Base-by-base conservation (phyloP, 495 filamentous ascomycete genomes). In the Amphirosellinia nigrospora region DNA sequence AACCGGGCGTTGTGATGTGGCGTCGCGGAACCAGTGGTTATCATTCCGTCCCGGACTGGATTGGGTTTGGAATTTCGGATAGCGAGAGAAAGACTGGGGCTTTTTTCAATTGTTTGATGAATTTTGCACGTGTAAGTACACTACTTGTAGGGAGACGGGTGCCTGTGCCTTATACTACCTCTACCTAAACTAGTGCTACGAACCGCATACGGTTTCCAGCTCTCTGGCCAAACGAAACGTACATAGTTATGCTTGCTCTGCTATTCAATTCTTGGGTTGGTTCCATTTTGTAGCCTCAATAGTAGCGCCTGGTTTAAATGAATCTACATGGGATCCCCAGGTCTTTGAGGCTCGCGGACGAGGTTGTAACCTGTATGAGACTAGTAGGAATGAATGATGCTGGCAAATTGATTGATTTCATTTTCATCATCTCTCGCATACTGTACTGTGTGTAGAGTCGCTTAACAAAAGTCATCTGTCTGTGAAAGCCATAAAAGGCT, bases 1-100 rank as follows among this genome's bases (percentile, higher is more conserved):
- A 91, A 87, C 88, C 79, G 79, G 82, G 75, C 75, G 53, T 4
- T 45, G 26, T 68, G 52, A 16, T 48, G 4, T 9, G 0, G 19
- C 4, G 43, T 13, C 5, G 26, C 23, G 26, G 9, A 13, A 30
- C 19, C 5, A 4, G 7, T 2, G 36, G 9, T 28, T 61, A 61
- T 61, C 4, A 28, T 16, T 61, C n/a, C 19, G 32, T 36, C n/a
- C n/a, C 4, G 16, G 55, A n/a, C n/a, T 38, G 6, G 28, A 16
- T 32, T n/a, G n/a, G n/a, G n/a, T n/a, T n/a, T n/a, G n/a, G n/a
- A n/a, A n/a, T 30, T 23, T 30, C 23, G 7, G 23, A 52, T 28
- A 28, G 13, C 26, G 45, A 46, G 21, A 46, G 48, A 53, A 23
- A 46, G 48, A 53, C 23, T 58, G 55, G 55, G 55, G 55, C 55